phyloP scores from a whole-genome alignment of 352 stramenopile species.

The Peronospora farinosa region DNA sequence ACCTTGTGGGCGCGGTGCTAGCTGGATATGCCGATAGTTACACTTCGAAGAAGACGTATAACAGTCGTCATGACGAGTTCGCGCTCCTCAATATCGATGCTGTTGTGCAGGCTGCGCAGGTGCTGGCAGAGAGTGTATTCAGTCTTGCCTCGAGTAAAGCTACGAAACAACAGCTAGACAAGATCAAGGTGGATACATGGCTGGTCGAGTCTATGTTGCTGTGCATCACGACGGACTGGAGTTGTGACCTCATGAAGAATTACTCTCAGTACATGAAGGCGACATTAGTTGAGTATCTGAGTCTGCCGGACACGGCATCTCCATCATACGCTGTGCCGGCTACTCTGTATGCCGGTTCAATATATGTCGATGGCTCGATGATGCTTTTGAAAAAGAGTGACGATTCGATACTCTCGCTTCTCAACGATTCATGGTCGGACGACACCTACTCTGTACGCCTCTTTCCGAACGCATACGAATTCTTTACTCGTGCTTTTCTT shows the following conservation, averaged over 20 bases:
- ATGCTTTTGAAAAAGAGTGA: slow-evolving; percentile 44
- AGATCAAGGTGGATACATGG: slow-evolving; percentile 47
- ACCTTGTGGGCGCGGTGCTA: slow-evolving; percentile 59
- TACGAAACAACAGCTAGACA: slow-evolving; percentile 31
- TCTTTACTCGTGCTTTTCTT: slow-evolving; percentile 68
- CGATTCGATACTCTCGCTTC: slow-evolving; percentile 35
- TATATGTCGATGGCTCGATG: slow-evolving; percentile 44
- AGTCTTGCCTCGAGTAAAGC: slow-evolving; percentile 46
- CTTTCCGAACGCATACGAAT: slow-evolving; percentile 80
- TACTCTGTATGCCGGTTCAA: slow-evolving; percentile 52
- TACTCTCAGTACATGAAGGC: slow-evolving; percentile 56
- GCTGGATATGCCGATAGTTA: slow-evolving; percentile 62
- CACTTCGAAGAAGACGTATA: slow-evolving; percentile 41
- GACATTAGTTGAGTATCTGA: slow-evolving; percentile 66
- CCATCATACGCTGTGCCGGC: slow-evolving; percentile 48
- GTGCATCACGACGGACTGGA: slow-evolving; percentile 63
- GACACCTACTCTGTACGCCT: slow-evolving; percentile 46
- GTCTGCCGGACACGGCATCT: slow-evolving; percentile 32
- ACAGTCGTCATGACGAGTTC: slow-evolving; percentile 63
- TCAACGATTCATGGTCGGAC: slow-evolving; percentile 52
- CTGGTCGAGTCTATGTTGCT: slow-evolving; percentile 50
- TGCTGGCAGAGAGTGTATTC: slow-evolving; percentile 71
- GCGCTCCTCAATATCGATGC: slow-evolving; percentile 40
- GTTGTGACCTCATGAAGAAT: slow-evolving; percentile 58
- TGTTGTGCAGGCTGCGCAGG: slow-evolving; percentile 54